Evolutionary conservation across 1,284 basidiomycete genomes (phyloP).

Genomic region (Tetrapyrgos nigripes): DNA sequence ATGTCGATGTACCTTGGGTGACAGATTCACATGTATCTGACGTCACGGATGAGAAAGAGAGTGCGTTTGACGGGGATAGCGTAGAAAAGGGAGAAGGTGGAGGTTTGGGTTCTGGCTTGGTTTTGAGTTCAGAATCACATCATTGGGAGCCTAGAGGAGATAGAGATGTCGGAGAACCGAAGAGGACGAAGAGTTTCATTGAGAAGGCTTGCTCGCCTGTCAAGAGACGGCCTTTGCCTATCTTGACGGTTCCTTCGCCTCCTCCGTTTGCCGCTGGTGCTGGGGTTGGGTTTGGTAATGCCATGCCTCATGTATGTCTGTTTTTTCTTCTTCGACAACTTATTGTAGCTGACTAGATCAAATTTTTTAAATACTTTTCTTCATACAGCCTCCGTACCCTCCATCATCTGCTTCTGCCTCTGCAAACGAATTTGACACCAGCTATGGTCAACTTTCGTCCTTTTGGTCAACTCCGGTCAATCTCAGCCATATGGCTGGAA

Average conservation of each 20-base stretch:
- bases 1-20: slow-evolving; percentile 42
- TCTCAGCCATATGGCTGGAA: background rate
- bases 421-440: too few species aligned
- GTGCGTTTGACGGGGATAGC: background rate
- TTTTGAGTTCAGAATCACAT: background rate
- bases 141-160: slow-evolving; percentile 42
- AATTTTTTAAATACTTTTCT: too few species aligned
- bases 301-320: too few species aligned
- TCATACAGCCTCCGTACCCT: too few species aligned
- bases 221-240: slow-evolving; percentile 4
- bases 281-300: too few species aligned
- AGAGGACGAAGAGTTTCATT: slow-evolving; percentile 28
- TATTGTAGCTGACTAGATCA: too few species aligned
- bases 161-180: slow-evolving; percentile 45
- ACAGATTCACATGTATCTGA: slow-evolving; percentile 26
- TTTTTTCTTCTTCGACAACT: too few species aligned
- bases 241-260: slow-evolving; percentile 9
- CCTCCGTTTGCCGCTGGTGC: slow-evolving; percentile 2
- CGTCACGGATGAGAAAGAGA: slow-evolving; percentile 22
- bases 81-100: background rate
- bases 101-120: too few species aligned
- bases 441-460: too few species aligned
- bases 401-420: too few species aligned
- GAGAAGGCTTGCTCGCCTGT: slow-evolving; percentile 9
- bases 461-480: too few species aligned